A percentile compares a stretch with the other conserved stretches of the same genome.
These are phyloP conservation scores for Starmerella etchellsii DNA, from an alignment of 805 yeast species.

Conservation along the genomic window DNA sequence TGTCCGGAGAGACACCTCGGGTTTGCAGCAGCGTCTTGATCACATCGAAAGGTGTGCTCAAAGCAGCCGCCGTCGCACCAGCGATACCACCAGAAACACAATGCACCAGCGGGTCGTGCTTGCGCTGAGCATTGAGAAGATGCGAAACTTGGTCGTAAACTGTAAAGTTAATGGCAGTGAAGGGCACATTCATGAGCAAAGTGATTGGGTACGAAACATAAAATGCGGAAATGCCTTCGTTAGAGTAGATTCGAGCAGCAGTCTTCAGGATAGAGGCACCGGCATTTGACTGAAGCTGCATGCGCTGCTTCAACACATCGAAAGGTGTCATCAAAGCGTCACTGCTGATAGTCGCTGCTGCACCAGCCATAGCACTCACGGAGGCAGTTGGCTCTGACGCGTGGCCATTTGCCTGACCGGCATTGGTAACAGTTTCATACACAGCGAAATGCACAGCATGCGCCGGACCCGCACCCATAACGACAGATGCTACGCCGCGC, in stretches of 20 bases:
- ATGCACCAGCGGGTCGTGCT: slow-evolving; percentile 80
- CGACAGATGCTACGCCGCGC: slow-evolving; percentile 87
- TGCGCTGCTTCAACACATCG: slow-evolving; percentile 87
- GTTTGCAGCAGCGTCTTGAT: slow-evolving; percentile 87
- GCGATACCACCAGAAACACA: slow-evolving; percentile 89
- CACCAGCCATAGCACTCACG: slow-evolving; percentile 78
- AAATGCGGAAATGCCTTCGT: slow-evolving; percentile 52
- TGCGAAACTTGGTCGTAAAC: slow-evolving; percentile 78
- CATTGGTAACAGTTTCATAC: slow-evolving; percentile 66
- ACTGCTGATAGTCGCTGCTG: slow-evolving; percentile 80
- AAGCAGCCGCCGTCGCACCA: slow-evolving; percentile 90
- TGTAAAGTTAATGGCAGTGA: slow-evolving; percentile 87
- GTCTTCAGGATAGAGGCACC: slow-evolving; percentile 22
- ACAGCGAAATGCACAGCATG: slow-evolving; percentile 95
- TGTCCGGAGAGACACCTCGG: slow-evolving; percentile 32
- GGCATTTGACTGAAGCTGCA: slow-evolving; percentile 43
- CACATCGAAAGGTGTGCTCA: slow-evolving; percentile 86
- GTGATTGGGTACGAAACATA: slow-evolving; percentile 92
- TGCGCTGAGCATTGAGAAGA: slow-evolving; percentile 56
- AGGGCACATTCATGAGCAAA: slow-evolving; percentile 79
- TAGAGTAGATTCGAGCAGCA: slow-evolving; percentile 25
- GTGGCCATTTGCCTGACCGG: slow-evolving; percentile 33
- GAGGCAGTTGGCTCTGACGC: slow-evolving; percentile 50
- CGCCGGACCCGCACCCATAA: slow-evolving; percentile 98
- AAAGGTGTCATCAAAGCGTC: slow-evolving; percentile 97